Conservation (phyloP, 139 green algal species). For the Medakamo hakoo region DNA sequence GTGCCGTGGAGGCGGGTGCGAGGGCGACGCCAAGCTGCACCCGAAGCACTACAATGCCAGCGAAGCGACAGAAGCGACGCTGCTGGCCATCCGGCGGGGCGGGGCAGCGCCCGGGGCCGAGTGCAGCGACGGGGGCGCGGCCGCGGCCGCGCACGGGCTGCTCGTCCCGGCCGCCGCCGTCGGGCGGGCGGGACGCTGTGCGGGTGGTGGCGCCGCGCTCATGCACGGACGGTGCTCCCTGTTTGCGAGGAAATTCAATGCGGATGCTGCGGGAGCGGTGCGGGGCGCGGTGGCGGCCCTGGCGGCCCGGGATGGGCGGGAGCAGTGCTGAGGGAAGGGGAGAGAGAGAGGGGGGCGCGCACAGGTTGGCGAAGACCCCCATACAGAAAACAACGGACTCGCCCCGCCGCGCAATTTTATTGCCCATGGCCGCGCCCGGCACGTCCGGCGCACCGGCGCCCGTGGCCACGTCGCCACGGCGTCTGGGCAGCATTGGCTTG, state of each 20-base stretch:
- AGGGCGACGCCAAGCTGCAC: background rate
- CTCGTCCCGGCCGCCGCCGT: background rate
- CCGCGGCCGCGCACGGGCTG: background rate
- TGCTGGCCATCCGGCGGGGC: too few relatives aligned
- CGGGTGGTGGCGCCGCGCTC: background rate
- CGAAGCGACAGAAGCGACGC: too few relatives aligned
- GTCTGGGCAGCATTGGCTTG: too few relatives aligned
- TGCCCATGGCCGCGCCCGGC: too few relatives aligned
- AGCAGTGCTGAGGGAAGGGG: background rate
- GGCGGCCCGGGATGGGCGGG: background rate
- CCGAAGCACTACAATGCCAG: background rate
- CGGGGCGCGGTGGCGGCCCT: background rate
- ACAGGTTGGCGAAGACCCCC: too few relatives aligned
- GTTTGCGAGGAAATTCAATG: slow-evolving; percentile 7
- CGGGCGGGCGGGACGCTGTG: background rate
- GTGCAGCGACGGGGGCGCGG: background rate
- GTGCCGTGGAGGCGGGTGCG: background rate
- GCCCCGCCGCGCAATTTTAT: too few relatives aligned
- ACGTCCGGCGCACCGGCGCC: too few relatives aligned
- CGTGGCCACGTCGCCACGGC: too few relatives aligned
- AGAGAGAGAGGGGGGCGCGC: background rate
- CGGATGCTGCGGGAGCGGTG: background rate
- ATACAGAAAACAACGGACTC: too few relatives aligned
- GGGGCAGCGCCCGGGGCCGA: too few relatives aligned
- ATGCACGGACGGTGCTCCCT: background rate